Base-by-base conservation (phyloP, 176 grass and related monocot species). In the Rhynchospora pubera region DNA sequence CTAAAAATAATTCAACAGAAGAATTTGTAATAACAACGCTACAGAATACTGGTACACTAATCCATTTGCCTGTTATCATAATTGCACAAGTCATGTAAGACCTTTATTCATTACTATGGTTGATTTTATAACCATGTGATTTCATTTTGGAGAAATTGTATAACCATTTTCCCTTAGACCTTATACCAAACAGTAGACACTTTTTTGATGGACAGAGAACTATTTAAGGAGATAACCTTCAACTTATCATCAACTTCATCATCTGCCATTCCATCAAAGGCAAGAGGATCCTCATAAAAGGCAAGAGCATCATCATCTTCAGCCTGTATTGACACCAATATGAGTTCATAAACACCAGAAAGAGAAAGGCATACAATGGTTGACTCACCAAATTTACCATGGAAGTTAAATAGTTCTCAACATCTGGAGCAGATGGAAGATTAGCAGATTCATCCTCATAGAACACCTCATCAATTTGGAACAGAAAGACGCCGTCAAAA, bases 361-460 rank as follows among this genome's bases (percentile, higher is more conserved):
- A 46, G 34, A 2, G 65, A 24, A 51, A 32, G 82, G 48, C 60
- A 81, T 57, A 15, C 2, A 87, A 79, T 55, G 48, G 30, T 65
- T 62, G 80, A 26, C 51, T 73, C 6, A 18, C 42, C 65, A 79
- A 64, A 22, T 76, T 68, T 88, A 93, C 96, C 90, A 91, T 87
- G 43, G 76, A 91, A 85, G 86, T 83, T 79, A 98, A 91, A 86
- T 94, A 98, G 62, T 85, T 91, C 73, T 92, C 86, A 59, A 95
- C 92, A 91, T 98, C 96, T 78, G 96, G 92, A 88, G 89, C 87
- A 88, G 85, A 84, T 82, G 92, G 81, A 60, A 95, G 81, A 89
- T 90, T 85, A 89, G 86, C 87, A 76, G 90, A 85, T 65, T 98
- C 87, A 56, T 98, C 87, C 85, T 99, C 96, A 83, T 91, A 94